Evolutionary conservation across 2,329 filamentous ascomycete genomes (phyloP), one percentile per base, ranked within the genome.

Genomic region (Colletotrichum zoysiae): DNA sequence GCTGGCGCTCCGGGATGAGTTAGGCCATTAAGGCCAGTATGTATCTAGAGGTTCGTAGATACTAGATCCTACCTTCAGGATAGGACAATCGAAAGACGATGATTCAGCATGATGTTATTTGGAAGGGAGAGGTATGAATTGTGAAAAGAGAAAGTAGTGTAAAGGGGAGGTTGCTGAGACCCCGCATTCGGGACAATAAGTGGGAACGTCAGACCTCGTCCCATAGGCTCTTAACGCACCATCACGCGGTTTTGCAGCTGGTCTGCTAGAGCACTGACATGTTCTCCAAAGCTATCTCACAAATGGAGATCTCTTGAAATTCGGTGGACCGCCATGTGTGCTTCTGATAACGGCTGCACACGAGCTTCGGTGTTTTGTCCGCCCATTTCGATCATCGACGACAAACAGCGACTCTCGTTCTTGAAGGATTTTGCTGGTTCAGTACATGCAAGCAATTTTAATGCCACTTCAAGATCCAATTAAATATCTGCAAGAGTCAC

Each of bases 1-100:
- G 65, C 65, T 51, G 65, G 69, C 65, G 65, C 68, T 71, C 69
- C 46, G 69, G 20, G 59, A 59, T 60, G 30, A 26, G 33, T 60
- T 63, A 23, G 33, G 65, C 67, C 59, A 56, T 26, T n/a, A n/a
- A 64, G 65, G 65, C 59, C 65, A 50, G 44, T 48, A 50, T 42
- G 23, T 55, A 56, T 64, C 53, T 55, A 48, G 65, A 53, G 18
- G 50, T 60, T 51, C n/a, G 65, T 59, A 42, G 59, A 44, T 56
- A 59, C 48, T 30, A 4, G 30, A 64, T 56, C 60, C 59, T 64
- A 50, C 33, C 48, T 33, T 12, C 16, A 35, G 55, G 58, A 64
- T 63, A 53, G 69, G 51, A 68, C 6, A 71, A 63, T 58, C 20
- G 44, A 44, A 71, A 26, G 6, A 26, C 35, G n/a, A 62, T 62